Conservation (phyloP, 2,329 filamentous ascomycete genomes). For the Ciborinia camelliae region DNA sequence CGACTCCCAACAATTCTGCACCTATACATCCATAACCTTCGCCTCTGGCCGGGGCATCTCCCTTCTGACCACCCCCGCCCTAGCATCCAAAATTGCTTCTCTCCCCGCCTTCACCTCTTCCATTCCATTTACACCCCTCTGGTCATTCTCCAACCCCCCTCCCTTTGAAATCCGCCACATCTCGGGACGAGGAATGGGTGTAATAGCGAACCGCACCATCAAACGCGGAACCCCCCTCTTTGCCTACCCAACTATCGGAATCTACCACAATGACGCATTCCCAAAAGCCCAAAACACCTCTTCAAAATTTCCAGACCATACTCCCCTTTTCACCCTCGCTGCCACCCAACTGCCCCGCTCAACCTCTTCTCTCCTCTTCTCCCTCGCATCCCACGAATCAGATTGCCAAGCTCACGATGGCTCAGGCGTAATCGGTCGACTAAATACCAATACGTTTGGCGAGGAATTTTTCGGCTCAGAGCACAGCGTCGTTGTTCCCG, state of each 20-base stretch:
- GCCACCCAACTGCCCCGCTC: conserved; percentile 23
- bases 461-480: conserved; percentile 22
- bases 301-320: not conserved
- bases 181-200: conserved; percentile 24
- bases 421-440: conserved; percentile 23
- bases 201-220: conserved; percentile 27
- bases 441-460: conserved; percentile 30
- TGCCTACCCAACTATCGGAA: conserved; percentile 23
- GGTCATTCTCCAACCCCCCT: not conserved
- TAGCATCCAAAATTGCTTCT: conserved; percentile 25
- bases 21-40: conserved; percentile 32
- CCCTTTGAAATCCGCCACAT: conserved; percentile 22
- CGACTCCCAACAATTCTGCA: conserved; percentile 27
- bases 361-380: conserved; percentile 16
- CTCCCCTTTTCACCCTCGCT: conserved; percentile 19
- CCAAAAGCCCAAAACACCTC: not conserved
- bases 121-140: not conserved
- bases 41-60: conserved; percentile 33
- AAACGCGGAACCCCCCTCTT: conserved; percentile 23
- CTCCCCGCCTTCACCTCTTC: conserved; percentile 26
- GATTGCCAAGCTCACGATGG: not conserved
- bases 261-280: conserved; percentile 25
- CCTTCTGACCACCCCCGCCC: conserved; percentile 30
- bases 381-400: conserved; percentile 20
- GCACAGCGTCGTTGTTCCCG: conserved; percentile 21